Evolutionary conservation across 2,329 filamentous ascomycete genomes (phyloP).

Genomic region (Sphaceloma murrayae): DNA sequence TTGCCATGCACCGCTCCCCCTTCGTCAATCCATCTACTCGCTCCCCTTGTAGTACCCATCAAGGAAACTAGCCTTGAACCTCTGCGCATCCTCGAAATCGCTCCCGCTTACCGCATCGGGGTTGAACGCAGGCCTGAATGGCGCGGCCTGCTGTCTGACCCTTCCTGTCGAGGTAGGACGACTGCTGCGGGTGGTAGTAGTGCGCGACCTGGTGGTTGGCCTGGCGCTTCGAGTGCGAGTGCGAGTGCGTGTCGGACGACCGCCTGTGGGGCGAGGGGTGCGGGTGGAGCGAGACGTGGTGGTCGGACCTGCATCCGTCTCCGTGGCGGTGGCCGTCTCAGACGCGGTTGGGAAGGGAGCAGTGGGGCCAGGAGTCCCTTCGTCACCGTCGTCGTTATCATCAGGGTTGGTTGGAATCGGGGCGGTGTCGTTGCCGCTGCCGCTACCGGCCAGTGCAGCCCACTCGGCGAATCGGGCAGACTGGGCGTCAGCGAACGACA

Average conservation of each 20-base stretch:
- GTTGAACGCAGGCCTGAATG: constrained; percentile 8
- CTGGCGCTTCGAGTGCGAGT: background rate
- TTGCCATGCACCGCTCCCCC: background rate
- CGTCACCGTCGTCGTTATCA: background rate
- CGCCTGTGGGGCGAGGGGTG: constrained; percentile 1
- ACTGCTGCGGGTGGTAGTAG: background rate
- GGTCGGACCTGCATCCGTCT: background rate
- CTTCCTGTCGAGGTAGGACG: background rate
- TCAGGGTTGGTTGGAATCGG: constrained; percentile 3
- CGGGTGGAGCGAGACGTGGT: background rate
- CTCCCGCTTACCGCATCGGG: background rate
- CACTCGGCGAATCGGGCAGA: constrained; percentile 6
- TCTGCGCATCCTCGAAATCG: constrained; percentile 9
- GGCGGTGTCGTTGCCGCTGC: no score
- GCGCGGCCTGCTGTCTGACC: background rate
- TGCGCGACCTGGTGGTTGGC: background rate
- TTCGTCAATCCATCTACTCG: background rate
- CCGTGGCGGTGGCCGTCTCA: background rate
- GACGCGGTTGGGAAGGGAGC: background rate
- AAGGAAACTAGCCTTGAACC: constrained; percentile 13
- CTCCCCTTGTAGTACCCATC: constrained; percentile 8
- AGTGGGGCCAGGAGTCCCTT: background rate
- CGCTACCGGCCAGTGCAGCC: background rate
- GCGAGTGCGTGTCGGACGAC: background rate
- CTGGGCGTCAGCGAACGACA: constrained; percentile 5